These are phyloP conservation scores for Colletotrichum higginsianum DNA, from an alignment of 2,329 filamentous ascomycete genomes.

Conservation along the genomic window DNA sequence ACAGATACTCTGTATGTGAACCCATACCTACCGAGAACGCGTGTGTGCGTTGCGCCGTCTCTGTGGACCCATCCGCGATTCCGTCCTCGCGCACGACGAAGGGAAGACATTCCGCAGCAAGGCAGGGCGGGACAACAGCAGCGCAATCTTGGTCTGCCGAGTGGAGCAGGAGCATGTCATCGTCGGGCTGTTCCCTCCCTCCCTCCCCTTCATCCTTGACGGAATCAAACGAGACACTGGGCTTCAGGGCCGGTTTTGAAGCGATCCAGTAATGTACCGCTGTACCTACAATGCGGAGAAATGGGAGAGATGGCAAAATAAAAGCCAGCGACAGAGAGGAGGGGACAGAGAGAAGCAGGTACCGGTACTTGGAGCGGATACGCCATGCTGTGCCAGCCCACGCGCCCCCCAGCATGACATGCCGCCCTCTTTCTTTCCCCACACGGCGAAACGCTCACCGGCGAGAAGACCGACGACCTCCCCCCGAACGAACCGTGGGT, in stretches of 20 bases:
- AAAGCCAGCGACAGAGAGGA: neutral
- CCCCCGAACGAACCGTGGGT: conserved; percentile 23
- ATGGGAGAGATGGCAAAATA: neutral
- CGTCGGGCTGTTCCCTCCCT: conserved; percentile 20
- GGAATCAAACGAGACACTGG: conserved; percentile 33
- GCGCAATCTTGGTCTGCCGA: neutral
- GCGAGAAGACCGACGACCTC: conserved; percentile 23
- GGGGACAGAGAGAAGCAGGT: conserved; percentile 2
- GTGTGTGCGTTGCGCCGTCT: neutral
- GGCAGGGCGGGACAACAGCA: conserved; percentile 3
- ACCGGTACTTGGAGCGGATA: conserved; percentile 25
- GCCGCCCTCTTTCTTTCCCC: conserved; percentile 34
- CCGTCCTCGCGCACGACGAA: neutral
- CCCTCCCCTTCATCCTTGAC: conserved; percentile 15
- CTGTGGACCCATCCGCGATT: neutral
- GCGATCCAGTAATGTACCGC: conserved; percentile 30
- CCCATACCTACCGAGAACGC: conserved; percentile 1
- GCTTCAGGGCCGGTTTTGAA: conserved; percentile 25
- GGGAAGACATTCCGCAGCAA: conserved; percentile 14
- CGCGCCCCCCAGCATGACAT: conserved; percentile 31
- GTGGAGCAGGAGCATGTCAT: conserved; percentile 40
- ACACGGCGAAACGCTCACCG: conserved; percentile 39
- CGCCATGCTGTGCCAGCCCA: conserved; percentile 10
- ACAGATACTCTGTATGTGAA: neutral
- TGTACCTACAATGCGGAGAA: conserved; percentile 30